Evolutionary conservation across 306 rosid genomes (phyloP).

Genomic region (Prinsepia uniflora): DNA sequence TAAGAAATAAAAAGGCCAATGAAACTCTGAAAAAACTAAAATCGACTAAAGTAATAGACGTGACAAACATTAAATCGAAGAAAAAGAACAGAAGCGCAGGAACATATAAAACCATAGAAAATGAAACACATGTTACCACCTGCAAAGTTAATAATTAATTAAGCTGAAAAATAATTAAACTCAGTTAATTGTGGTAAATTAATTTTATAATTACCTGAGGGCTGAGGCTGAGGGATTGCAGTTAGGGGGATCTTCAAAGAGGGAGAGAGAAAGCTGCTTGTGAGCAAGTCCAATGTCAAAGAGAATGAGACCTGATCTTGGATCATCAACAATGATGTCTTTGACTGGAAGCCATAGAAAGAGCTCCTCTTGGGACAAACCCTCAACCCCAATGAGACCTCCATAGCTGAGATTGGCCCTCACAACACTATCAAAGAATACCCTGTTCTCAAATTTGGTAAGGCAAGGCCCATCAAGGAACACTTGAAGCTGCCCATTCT

Average conservation of each 20-base stretch:
- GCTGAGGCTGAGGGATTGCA: conserved; percentile 57
- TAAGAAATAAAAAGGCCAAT: background rate
- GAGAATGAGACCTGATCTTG: conserved; percentile 66
- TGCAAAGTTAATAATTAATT: background rate
- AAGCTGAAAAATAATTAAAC: conserved; percentile 1
- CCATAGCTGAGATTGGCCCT: conserved; percentile 84
- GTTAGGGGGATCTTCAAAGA: conserved; percentile 85
- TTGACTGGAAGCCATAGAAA: conserved; percentile 88
- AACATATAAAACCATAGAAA: background rate
- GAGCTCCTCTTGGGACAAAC: conserved; percentile 78
- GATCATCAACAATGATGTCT: conserved; percentile 75
- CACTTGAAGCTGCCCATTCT: conserved; percentile 63
- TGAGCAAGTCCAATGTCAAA: conserved; percentile 87
- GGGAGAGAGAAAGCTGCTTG: conserved; percentile 74
- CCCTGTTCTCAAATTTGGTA: conserved; percentile 73
- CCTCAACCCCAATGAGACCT: conserved; percentile 74
- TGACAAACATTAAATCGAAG: conserved; percentile 17
- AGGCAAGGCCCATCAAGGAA: conserved; percentile 72
- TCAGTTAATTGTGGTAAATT: background rate
- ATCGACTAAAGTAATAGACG: background rate
- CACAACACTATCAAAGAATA: conserved; percentile 56
- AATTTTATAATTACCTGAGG: too few species aligned
- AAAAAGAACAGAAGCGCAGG: conserved; percentile 20
- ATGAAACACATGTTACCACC: conserved; percentile 23
- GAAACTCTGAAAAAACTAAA: conserved; percentile 14